Base-by-base conservation (phyloP, 768 basidiomycete species). In the Gelatoporia subvermispora region DNA sequence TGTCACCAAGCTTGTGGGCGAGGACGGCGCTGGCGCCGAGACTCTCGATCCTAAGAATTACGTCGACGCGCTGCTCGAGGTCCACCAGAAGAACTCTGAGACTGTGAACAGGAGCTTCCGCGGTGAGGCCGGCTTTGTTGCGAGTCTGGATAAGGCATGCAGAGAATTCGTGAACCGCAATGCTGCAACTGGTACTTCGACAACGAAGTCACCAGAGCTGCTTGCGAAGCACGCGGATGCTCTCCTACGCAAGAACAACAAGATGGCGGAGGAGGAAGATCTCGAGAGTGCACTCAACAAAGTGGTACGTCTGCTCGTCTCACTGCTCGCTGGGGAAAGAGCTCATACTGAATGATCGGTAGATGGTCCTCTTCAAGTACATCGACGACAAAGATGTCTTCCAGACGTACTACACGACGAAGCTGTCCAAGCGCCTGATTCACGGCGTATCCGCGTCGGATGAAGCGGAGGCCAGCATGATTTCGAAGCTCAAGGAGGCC, bases 301-400 rank as follows among this genome's bases (percentile, higher is more conserved):
- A 57, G 90, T 93, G 61, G 94, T 95, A 65, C 43, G 85, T 70
- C 31, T 20, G 17, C 21, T 36, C 13, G 46, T 28, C 28, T 21
- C n/a, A 34, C 35, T 20, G 20, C 47, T 0, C 40, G 11, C 35
- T 18, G 22, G 23, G 35, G 18, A 16, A 17, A 7, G 36, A 25
- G 17, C 18, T 37, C 45, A 35, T 47, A n/a, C 25, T n/a, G 3
- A 8, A 42, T 10, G 7, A 22, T 23, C 17, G n/a, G 38, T 61
- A 98, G 95, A 96, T 97, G 93, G 77, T 90, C 13, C 72, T 98
- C 42, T 96, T 99, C 87, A 93, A 93, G 65, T 98, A 96, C 68
- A 87, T 97, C 59, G 92, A 94, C 64, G 94, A 98, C 75, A 96
- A 96, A 73, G 95, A 99, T 56, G 91, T 98, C 11, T 99, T 97